These are phyloP conservation scores for Paraurostyla sp. DNA, from an alignment of 73 alveolate genomes.

Conservation along the genomic window DNA sequence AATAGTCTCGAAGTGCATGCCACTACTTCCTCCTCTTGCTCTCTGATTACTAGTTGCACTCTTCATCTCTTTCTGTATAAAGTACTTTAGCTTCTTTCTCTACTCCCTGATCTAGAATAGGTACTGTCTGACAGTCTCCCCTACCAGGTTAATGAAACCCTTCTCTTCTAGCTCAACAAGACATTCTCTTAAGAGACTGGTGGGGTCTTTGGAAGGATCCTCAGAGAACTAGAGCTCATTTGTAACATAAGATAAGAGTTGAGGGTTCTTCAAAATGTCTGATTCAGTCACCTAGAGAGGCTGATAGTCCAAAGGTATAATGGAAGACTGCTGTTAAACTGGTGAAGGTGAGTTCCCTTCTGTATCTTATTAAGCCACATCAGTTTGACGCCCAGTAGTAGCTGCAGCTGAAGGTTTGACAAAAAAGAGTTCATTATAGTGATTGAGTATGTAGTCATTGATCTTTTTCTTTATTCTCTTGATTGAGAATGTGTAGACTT, in stretches of 20 bases:
- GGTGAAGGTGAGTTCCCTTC: too few relatives aligned
- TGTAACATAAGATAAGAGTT: background rate
- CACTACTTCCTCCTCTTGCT: too few relatives aligned
- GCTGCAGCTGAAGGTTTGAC: too few relatives aligned
- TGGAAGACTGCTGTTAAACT: background rate
- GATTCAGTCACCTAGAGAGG: background rate
- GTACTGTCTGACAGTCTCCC: background rate
- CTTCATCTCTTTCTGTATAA: constrained; percentile 21
- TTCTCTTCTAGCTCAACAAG: constrained; percentile 49
- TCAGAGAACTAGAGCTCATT: constrained; percentile 17
- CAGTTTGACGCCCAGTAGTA: too few relatives aligned
- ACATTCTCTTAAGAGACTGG: constrained; percentile 24
- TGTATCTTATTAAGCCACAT: too few relatives aligned
- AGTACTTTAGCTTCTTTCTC: constrained; percentile 14
- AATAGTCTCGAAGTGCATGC: constrained; percentile 48
- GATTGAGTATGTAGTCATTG: constrained; percentile 41
- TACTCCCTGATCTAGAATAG: constrained; percentile 31
- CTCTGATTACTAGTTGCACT: too few relatives aligned
- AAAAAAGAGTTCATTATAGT: constrained; percentile 16
- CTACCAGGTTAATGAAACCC: constrained; percentile 40
- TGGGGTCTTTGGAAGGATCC: background rate
- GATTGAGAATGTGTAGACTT: background rate
- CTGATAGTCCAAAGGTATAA: background rate
- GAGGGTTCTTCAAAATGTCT: constrained; percentile 25
- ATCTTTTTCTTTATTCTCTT: constrained; percentile 55